Evolutionary conservation across 1,284 basidiomycete genomes (phyloP).

Genomic region (Ustilago esculenta): DNA sequence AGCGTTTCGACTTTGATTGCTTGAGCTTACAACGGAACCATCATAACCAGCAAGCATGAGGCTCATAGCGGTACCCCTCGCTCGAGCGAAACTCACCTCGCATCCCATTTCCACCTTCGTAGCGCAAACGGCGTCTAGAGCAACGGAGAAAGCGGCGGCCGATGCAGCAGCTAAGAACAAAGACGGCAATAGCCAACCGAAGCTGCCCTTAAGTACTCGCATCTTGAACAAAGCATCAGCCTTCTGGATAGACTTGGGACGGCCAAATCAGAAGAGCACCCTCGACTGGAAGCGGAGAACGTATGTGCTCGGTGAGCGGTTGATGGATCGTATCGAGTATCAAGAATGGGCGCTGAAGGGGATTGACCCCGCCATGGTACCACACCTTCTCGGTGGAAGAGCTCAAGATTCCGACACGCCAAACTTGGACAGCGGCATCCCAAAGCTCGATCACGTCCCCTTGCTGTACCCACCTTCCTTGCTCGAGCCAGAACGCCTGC

Average conservation of each 20-base stretch:
- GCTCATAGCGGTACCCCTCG: constrained; percentile 60
- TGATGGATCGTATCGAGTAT: constrained; percentile 66
- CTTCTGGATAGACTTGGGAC: constrained; percentile 61
- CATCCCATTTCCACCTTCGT: constrained; percentile 58
- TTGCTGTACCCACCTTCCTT: constrained; percentile 57
- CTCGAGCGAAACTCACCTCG: constrained; percentile 41
- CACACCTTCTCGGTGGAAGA: constrained; percentile 24
- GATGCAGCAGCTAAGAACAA: constrained; percentile 25
- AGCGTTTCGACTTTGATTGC: too few species aligned
- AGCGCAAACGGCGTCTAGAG: constrained; percentile 49
- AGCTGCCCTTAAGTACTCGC: constrained; percentile 43
- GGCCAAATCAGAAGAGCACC: constrained; percentile 49
- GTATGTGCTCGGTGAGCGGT: constrained; percentile 54
- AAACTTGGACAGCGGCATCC: constrained; percentile 8
- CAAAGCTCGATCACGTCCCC: constrained; percentile 44
- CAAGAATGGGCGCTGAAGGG: constrained; percentile 66
- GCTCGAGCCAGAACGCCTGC: constrained; percentile 32
- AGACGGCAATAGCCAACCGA: constrained; percentile 9
- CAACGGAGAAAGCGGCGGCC: constrained; percentile 35
- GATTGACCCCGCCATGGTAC: constrained; percentile 59
- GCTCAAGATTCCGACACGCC: constrained; percentile 6
- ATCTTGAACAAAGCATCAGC: constrained; percentile 54
- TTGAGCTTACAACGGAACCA: too few species aligned
- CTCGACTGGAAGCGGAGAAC: constrained; percentile 63
- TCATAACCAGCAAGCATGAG: constrained; percentile 37